Base-by-base conservation (phyloP, 2,329 filamentous ascomycete genomes). In the Dactylellina leptospora region DNA sequence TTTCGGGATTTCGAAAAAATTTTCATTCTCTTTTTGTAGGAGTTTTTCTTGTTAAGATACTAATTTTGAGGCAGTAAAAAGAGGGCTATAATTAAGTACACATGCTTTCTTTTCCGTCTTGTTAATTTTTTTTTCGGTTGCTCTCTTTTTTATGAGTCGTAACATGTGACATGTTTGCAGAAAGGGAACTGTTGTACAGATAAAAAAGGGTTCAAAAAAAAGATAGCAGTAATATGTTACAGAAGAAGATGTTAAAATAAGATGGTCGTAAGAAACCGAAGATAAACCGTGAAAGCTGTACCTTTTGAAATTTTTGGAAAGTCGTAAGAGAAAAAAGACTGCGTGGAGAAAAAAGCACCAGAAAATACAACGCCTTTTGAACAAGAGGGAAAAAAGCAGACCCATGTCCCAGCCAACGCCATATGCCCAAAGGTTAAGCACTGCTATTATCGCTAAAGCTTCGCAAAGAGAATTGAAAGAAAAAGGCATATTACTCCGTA, bases 21-120 rank as follows among this genome's bases (percentile, higher is more conserved):
- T 71, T 71, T 71, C 66, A 71, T 71, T 71, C 66, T 71, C 58
- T 63, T 71, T 71, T 70, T 70, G 56, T 63, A 27, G 27, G 44
- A 30, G 36, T 71, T 71, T 54, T 54, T 30, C 30, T 71, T 63
- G 40, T 45, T 53, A 58, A n/a, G 47, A 47, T 54, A 63, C 36
- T 71, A 48, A 63, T 71, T 71, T 70, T 63, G 58, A 71, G 66
- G 66, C 66, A 63, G 66, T 58, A 63, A 63, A 54, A 30, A n/a
- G 40, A 44, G 58, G 13, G 36, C 58, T 63, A 59, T 59, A 71
- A 71, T 63, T 71, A 63, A 71, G 58, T 71, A 63, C 51, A 71
- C 50, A 53, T 58, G 51, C 51, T 63, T 71, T 60, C 55, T 61
- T 70, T 68, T 56, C 45, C 40, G 38, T 30, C 51, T 58, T 58